Conservation (phyloP, 345 rosid species). For the Populus euphratica region DNA sequence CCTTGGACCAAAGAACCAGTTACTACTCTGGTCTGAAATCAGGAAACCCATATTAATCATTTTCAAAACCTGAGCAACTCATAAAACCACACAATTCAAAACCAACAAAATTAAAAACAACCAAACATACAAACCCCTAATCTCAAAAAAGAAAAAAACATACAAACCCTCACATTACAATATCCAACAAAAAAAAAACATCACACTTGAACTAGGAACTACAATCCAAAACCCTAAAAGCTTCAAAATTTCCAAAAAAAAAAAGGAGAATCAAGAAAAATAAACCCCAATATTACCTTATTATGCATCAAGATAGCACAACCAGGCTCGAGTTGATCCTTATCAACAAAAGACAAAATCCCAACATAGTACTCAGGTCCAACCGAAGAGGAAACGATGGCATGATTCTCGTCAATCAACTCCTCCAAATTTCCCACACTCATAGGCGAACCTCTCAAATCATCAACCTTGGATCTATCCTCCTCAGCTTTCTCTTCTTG, state of each 20-base stretch:
- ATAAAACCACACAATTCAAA: not conserved
- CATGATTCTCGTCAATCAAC: constrained; percentile 93
- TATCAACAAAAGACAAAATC: constrained; percentile 89
- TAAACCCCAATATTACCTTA: constrained; percentile 45
- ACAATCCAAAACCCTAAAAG: not conserved
- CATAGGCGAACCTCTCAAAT: constrained; percentile 91
- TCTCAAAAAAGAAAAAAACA: not conserved
- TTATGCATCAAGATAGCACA: constrained; percentile 97
- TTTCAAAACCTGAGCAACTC: not conserved
- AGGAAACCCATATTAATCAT: not conserved
- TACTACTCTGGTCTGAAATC: not conserved
- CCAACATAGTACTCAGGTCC: constrained; percentile 96
- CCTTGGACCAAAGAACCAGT: not conserved
- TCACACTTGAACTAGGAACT: not conserved
- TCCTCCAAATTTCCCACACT: constrained; percentile 94
- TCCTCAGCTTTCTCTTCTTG: constrained; percentile 97
- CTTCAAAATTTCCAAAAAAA: too few species aligned
- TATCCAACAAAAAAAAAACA: not conserved
- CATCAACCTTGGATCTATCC: constrained; percentile 88
- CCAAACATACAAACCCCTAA: not conserved
- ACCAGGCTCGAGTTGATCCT: constrained; percentile 97
- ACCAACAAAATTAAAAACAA: too few species aligned
- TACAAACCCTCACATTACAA: not conserved
- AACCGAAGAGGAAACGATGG: constrained; percentile 86
- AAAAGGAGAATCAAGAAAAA: not conserved